Evolutionary conservation across 2,329 filamentous ascomycete genomes (phyloP).

Genomic region (Falciphora oryzae): DNA sequence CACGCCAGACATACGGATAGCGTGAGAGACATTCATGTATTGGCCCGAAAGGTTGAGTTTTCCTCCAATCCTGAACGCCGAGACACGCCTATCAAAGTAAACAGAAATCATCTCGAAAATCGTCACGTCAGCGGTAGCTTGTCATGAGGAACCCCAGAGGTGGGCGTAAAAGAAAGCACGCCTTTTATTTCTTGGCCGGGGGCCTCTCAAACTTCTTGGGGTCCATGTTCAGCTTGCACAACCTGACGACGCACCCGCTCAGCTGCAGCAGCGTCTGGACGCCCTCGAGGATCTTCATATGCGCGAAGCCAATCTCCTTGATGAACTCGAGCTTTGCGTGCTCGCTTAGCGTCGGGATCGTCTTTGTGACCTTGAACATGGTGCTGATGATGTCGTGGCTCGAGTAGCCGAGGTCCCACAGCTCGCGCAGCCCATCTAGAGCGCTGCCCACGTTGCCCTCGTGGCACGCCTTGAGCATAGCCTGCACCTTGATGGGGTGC

Average conservation of each 20-base stretch:
- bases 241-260: slow-evolving; percentile 82
- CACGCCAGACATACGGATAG: no score
- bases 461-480: slow-evolving; percentile 96
- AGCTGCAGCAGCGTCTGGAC: slow-evolving; percentile 93
- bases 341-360: slow-evolving; percentile 84
- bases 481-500: slow-evolving; percentile 96
- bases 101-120: background rate
- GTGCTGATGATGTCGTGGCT: slow-evolving; percentile 98
- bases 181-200: slow-evolving; percentile 27
- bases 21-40: background rate
- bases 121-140: background rate
- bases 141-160: no score
- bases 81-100: background rate
- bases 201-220: slow-evolving; percentile 63
- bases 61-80: background rate
- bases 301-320: slow-evolving; percentile 96
- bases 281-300: slow-evolving; percentile 98
- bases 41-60: background rate
- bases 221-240: slow-evolving; percentile 97
- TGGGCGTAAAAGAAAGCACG: background rate
- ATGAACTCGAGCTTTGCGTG: slow-evolving; percentile 96
- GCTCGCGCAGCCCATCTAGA: slow-evolving; percentile 76
- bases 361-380: slow-evolving; percentile 98
- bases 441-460: slow-evolving; percentile 87
- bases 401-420: slow-evolving; percentile 95